Conservation (phyloP, 768 basidiomycete genomes). For the Albatrellus ellisii region DNA sequence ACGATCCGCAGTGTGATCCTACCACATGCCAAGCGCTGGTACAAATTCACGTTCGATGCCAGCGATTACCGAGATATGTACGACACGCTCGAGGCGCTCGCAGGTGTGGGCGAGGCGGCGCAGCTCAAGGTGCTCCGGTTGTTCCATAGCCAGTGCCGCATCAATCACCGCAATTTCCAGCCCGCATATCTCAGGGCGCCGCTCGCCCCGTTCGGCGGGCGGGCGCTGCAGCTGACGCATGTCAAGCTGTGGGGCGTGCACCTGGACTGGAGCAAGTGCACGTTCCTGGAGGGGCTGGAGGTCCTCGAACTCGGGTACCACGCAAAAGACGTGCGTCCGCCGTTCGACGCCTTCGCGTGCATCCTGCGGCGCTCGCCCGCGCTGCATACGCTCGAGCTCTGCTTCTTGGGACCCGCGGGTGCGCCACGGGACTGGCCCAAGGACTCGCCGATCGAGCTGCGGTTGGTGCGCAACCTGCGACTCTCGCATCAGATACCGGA, state of each 20-base stretch:
- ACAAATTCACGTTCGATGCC: slow-evolving; percentile 31
- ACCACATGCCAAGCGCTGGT: slow-evolving; percentile 44
- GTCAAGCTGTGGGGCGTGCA: slow-evolving; percentile 58
- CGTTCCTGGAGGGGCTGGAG: slow-evolving; percentile 30
- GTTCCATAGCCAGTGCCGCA: slow-evolving; percentile 36
- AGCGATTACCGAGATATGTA: slow-evolving; percentile 30
- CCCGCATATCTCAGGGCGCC: slow-evolving; percentile 27
- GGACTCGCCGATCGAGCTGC: slow-evolving; percentile 14
- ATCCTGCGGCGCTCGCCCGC: slow-evolving; percentile 43
- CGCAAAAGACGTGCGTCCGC: slow-evolving; percentile 46
- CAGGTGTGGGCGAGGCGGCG: slow-evolving; percentile 33
- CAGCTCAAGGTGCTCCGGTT: slow-evolving; percentile 39
- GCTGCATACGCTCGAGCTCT: slow-evolving; percentile 38
- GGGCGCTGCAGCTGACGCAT: slow-evolving; percentile 34
- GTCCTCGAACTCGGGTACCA: slow-evolving; percentile 53
- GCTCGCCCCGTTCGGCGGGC: slow-evolving; percentile 38
- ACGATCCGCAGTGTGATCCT: slow-evolving; percentile 24
- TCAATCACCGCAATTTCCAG: slow-evolving; percentile 30
- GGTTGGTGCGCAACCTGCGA: slow-evolving; percentile 18
- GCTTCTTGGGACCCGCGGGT: slow-evolving; percentile 42
- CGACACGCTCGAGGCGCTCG: slow-evolving; percentile 32
- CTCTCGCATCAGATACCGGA: slow-evolving; percentile 21
- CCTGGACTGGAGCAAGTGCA: slow-evolving; percentile 43
- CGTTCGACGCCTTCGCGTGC: slow-evolving; percentile 35
- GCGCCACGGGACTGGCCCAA: slow-evolving; percentile 24